Evolutionary conservation across 1,284 basidiomycete genomes (phyloP).

Genomic region (Sanghuangporus sanghuang): DNA sequence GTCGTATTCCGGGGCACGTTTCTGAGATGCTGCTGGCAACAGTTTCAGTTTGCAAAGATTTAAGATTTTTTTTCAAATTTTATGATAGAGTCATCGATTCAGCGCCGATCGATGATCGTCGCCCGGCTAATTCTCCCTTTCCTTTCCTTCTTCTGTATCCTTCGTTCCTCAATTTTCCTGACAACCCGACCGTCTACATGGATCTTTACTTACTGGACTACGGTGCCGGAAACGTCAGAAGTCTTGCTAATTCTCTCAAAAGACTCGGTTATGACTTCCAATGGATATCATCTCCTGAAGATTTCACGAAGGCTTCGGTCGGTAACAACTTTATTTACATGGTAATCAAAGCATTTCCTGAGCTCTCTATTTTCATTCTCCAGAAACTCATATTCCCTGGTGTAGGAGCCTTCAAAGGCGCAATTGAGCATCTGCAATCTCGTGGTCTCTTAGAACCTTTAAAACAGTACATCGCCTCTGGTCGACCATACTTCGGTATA

Average conservation of each 20-base stretch:
- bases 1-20: too few relatives aligned
- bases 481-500: conserved; percentile 95
- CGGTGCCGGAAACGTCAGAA: conserved; percentile 92
- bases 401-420: conserved; percentile 93
- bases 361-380: conserved; percentile 11
- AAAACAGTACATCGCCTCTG: conserved; percentile 79
- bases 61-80: background rate
- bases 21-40: background rate
- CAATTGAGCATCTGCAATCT: conserved; percentile 71
- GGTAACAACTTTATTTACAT: conserved; percentile 33
- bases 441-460: conserved; percentile 82
- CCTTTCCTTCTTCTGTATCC: too few relatives aligned
- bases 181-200: conserved; percentile 34
- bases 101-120: background rate
- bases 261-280: conserved; percentile 86
- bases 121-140: background rate
- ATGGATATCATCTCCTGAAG: conserved; percentile 84
- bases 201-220: conserved; percentile 90
- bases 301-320: conserved; percentile 88
- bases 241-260: conserved; percentile 88
- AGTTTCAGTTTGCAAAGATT: background rate
- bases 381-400: conserved; percentile 97
- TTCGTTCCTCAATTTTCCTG: background rate
- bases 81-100: too few relatives aligned
- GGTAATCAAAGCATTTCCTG: conserved; percentile 19